These are phyloP conservation scores for Coemansia aciculifera DNA, from an alignment of 192 early-diverging fungal genomes.

Conservation along the genomic window DNA sequence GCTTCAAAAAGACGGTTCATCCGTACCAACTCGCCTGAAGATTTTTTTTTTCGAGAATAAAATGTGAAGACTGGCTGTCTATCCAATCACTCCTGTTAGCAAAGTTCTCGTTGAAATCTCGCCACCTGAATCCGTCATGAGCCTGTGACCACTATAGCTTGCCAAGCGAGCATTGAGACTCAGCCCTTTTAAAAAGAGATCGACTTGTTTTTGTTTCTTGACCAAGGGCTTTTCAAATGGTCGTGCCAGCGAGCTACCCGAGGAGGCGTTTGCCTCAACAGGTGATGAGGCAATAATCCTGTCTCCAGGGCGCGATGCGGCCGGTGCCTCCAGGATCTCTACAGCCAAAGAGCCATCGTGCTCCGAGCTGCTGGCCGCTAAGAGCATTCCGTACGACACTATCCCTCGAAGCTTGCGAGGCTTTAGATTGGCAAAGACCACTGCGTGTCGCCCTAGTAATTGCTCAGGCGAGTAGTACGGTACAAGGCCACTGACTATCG, in stretches of 20 bases:
- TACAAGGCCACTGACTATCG: conserved; percentile 35
- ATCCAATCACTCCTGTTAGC: conserved; percentile 18
- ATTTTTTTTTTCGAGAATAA: neutral
- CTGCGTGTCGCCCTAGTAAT: conserved; percentile 15
- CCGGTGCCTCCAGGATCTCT: conserved; percentile 32
- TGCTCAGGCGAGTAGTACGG: conserved; percentile 26
- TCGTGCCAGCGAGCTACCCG: neutral
- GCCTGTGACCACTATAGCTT: conserved; percentile 13
- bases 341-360: conserved; percentile 2
- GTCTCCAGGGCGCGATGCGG: conserved; percentile 18
- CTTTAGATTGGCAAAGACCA: conserved; percentile 41
- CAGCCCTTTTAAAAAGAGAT: conserved; percentile 14
- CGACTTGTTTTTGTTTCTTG: conserved; percentile 21
- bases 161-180: conserved; percentile 11
- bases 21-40: conserved; percentile 14
- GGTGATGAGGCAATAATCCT: neutral
- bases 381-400: conserved; percentile 35
- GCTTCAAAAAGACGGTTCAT: conserved; percentile 44
- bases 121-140: conserved; percentile 12
- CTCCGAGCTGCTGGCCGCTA: conserved; percentile 20
- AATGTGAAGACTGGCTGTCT: neutral
- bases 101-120: conserved; percentile 12
- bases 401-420: conserved; percentile 36
- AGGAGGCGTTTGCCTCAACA: neutral
- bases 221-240: conserved; percentile 8